phyloP scores from a whole-genome alignment of 208 protist species.

The Angomonas desouzai region DNA sequence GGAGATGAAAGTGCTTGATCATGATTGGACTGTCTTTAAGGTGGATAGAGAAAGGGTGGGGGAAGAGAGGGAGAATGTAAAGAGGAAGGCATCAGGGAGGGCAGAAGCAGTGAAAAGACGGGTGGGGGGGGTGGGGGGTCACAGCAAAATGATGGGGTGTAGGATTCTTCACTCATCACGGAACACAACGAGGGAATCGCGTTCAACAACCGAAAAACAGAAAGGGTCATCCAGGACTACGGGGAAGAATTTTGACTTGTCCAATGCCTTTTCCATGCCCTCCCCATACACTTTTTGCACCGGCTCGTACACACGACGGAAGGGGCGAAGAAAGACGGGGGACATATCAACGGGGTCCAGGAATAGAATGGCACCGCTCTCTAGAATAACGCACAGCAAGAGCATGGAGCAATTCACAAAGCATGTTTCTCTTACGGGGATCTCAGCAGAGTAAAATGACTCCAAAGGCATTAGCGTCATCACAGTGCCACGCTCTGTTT shows the following conservation, averaged over 20 bases:
- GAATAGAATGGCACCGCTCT: constrained; percentile 66
- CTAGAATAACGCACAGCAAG: constrained; percentile 47
- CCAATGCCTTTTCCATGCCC: background rate
- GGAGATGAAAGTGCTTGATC: background rate
- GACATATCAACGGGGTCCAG: constrained; percentile 62
- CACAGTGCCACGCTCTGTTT: constrained; percentile 9
- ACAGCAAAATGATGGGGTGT: background rate
- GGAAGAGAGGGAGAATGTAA: background rate
- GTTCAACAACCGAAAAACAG: constrained; percentile 34
- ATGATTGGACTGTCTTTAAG: background rate
- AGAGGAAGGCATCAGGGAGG: background rate
- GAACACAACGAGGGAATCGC: constrained; percentile 43
- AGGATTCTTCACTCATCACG: background rate
- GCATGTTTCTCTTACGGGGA: constrained; percentile 41
- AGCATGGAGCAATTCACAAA: constrained; percentile 50
- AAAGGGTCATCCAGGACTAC: constrained; percentile 26
- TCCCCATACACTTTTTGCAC: constrained; percentile 19
- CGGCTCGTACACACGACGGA: constrained; percentile 23
- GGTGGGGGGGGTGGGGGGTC: background rate
- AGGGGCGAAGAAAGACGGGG: constrained; percentile 30
- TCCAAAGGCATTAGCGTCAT: constrained; percentile 18
- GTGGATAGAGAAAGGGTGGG: background rate
- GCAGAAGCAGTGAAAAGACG: too few species aligned
- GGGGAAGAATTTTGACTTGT: constrained; percentile 24
- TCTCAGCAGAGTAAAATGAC: constrained; percentile 55